Evolutionary conservation across 2,329 filamentous ascomycete genomes (phyloP).

Genomic region (Aspergillus ochraceoroseus): DNA sequence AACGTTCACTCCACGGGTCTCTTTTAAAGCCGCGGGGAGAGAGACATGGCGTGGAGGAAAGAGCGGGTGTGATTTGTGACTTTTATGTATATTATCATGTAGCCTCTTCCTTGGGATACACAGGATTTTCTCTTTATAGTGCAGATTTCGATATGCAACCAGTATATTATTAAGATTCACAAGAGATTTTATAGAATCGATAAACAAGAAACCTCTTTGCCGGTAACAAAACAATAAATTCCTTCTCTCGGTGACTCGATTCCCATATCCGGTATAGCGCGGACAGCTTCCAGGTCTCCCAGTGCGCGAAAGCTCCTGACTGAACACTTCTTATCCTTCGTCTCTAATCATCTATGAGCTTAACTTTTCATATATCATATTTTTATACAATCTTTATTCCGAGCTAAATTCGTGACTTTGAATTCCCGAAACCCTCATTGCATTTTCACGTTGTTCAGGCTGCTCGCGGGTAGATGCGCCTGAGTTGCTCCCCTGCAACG

Average conservation of each 20-base stretch:
- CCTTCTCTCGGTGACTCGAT: no score
- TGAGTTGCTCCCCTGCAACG: conserved; percentile 31
- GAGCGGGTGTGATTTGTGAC: conserved; percentile 1
- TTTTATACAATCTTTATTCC: not conserved
- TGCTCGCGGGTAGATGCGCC: conserved; percentile 27
- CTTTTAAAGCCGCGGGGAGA: no score
- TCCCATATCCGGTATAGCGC: conserved; percentile 32
- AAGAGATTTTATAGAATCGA: not conserved
- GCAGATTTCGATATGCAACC: not conserved
- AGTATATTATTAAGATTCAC: not conserved
- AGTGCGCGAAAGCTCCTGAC: conserved; percentile 23
- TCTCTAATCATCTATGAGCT: conserved; percentile 4
- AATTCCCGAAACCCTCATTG: conserved; percentile 1
- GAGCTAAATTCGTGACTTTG: not conserved
- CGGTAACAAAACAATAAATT: no score
- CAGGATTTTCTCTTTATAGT: conserved; percentile 7
- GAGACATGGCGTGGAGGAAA: no score
- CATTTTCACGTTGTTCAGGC: conserved; percentile 7
- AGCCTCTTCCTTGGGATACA: conserved; percentile 10
- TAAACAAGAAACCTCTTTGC: no score
- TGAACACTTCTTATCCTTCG: conserved; percentile 12
- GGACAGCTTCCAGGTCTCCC: conserved; percentile 28
- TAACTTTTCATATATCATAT: conserved; percentile 3
- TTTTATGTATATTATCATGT: conserved; percentile 14
- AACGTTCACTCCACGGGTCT: no score